A percentile compares a stretch with the other conserved stretches of the same genome.
Conservation (phyloP, 1,284 basidiomycete genomes). For the Inonotus hispidus region DNA sequence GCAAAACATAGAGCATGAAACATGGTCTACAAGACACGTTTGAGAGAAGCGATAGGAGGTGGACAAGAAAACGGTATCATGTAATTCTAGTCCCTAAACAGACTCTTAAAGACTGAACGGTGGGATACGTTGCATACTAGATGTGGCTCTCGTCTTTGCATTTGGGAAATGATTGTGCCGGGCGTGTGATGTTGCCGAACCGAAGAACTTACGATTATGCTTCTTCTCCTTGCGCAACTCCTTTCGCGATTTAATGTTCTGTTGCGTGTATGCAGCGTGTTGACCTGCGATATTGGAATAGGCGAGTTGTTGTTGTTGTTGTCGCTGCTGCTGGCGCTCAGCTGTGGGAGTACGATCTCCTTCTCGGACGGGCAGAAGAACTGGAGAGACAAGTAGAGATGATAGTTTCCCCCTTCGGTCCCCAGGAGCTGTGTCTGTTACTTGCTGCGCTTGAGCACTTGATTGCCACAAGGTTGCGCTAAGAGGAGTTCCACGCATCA, state of each 20-base stretch:
- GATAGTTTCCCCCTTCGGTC: conserved; percentile 25
- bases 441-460: conserved; percentile 18
- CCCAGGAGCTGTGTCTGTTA: conserved; percentile 19
- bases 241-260: conserved; percentile 43
- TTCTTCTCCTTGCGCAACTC: conserved; percentile 59
- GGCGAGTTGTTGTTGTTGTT: conserved; percentile 27
- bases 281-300: conserved; percentile 15
- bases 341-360: conserved; percentile 46
- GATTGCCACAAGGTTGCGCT: conserved; percentile 51
- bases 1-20: neutral
- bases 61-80: neutral
- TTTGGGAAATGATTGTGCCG: conserved; percentile 66
- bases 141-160: conserved; percentile 52
- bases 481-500: conserved; percentile 51
- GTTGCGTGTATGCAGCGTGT: conserved; percentile 22
- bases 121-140: conserved; percentile 49
- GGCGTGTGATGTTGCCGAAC: conserved; percentile 32
- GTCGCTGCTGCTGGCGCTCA: conserved; percentile 12
- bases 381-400: conserved; percentile 43
- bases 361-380: conserved; percentile 48
- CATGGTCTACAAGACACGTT: neutral
- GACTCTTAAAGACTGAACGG: conserved; percentile 22
- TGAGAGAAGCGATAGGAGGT: neutral
- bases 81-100: neutral
- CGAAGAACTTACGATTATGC: conserved; percentile 51